Evolutionary conservation across 768 basidiomycete species (phyloP), one percentile per base, ranked within the genome.

Genomic region (Kwoniella sp.): DNA sequence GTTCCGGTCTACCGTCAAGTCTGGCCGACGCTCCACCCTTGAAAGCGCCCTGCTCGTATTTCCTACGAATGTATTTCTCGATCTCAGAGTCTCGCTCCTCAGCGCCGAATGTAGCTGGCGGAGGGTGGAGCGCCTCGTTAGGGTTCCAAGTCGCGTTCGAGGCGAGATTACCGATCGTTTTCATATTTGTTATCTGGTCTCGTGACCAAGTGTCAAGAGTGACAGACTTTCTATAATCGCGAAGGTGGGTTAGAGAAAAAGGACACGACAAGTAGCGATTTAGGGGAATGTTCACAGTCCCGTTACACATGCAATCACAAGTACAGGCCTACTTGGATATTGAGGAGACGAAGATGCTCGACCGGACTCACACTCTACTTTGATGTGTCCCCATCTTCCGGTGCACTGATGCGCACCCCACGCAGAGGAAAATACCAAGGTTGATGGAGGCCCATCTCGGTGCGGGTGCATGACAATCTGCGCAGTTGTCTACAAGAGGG

Each of bases 351-450:
- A n/a, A n/a, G n/a, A n/a, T 34, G 15, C 25, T 2, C 7, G 11
- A 23, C 55, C 30, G 84, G 86, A 79, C 81, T 77, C 84, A 93
- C 92, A 97, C 91, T 87, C 96, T 93, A 0, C 90, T 87, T 70
- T 93, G 84, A 79, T 97, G 94, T 4, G 92, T 94, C 1, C 94
- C 94, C 64, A 97, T 88, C 83, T 94, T 95, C 58, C 94, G 86
- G 82, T 97, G 94, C 56, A 95, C 87, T 64, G 90, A 89, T 17
- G 94, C 94, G 77, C 94, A 97, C 71, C 86, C 86, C 48, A 92
- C 84, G 73, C 93, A 93, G 66, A 66, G 70, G 59, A 68, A 73
- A 8, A 78, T 90, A 20, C 94, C 93, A 2, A 96, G 83, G 74
- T 89, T 96, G 73, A 91, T 83, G 1, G 89, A 90, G 4, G 92